These are phyloP conservation scores for Acanthamoeba rhysodes DNA, from an alignment of 208 protist genomes.

Conservation along the genomic window DNA sequence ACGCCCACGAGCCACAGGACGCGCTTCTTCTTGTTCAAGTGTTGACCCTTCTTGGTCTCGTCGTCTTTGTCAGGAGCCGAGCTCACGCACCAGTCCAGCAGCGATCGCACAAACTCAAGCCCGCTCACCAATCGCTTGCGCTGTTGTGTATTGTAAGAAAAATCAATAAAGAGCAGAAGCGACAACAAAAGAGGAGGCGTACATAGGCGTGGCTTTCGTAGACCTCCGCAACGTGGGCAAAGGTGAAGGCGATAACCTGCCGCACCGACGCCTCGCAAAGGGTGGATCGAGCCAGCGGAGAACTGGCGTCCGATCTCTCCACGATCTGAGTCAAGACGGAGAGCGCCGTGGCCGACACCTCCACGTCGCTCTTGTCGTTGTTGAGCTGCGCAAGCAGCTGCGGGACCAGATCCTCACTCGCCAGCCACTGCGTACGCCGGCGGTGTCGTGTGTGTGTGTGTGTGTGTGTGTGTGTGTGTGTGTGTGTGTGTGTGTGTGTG, in stretches of 20 bases:
- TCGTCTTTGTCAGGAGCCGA: background rate
- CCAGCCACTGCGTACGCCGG: background rate
- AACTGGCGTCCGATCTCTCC: background rate
- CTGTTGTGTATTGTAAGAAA: background rate
- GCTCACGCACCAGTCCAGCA: background rate
- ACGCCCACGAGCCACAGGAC: background rate
- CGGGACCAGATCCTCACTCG: background rate
- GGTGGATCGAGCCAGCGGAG: background rate
- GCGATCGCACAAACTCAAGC: background rate
- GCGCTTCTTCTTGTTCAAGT: background rate
- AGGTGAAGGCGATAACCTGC: slow-evolving; percentile 2
- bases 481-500: no score
- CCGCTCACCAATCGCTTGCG: background rate
- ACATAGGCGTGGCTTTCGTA: background rate
- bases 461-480: no score
- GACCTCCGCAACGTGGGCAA: background rate
- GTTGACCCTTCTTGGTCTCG: background rate
- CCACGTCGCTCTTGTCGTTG: background rate
- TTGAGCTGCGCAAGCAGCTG: slow-evolving; percentile 7
- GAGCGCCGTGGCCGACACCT: background rate
- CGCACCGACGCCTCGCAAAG: background rate
- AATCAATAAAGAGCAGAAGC: no score
- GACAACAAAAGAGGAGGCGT: background rate
- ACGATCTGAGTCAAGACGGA: background rate
- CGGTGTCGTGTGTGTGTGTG: background rate